A percentile compares a stretch with the other conserved stretches of the same genome.
Conservation (phyloP, 352 stramenopile genomes). For the Phytophthora gonapodyides region DNA sequence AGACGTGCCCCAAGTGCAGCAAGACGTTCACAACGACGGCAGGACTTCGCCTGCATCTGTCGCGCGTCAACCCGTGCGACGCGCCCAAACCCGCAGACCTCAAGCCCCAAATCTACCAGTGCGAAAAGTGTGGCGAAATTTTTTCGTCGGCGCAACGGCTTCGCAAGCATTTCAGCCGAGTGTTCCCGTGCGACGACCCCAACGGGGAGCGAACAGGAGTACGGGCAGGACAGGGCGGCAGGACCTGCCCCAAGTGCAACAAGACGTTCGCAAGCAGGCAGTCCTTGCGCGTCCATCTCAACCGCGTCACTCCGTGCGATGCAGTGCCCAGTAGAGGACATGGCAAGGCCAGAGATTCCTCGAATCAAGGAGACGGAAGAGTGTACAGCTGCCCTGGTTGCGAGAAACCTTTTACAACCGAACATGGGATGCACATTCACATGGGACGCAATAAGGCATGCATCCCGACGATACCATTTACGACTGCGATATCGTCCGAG, state of each 20-base stretch:
- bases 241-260: conserved; percentile 24
- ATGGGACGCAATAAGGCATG: background rate
- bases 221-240: background rate
- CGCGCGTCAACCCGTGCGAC: conserved; percentile 6
- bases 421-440: conserved; percentile 10
- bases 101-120: background rate
- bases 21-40: conserved; percentile 1
- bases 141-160: conserved; percentile 6
- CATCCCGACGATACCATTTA: background rate
- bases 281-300: conserved; percentile 14
- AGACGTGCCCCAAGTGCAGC: conserved; percentile 12
- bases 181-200: conserved; percentile 7
- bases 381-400: background rate
- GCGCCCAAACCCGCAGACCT: background rate
- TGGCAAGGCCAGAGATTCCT: background rate
- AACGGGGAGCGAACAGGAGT: background rate
- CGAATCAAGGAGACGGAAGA: too few relatives aligned
- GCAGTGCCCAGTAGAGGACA: background rate
- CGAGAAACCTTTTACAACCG: background rate
- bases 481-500: too few relatives aligned
- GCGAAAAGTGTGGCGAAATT: conserved; percentile 6
- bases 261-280: conserved; percentile 17
- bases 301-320: conserved; percentile 10
- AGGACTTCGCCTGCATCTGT: conserved; percentile 1
- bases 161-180: background rate